These are phyloP conservation scores for Toxicodendron radicans DNA, from an alignment of 345 rosid genomes.

Conservation along the genomic window DNA sequence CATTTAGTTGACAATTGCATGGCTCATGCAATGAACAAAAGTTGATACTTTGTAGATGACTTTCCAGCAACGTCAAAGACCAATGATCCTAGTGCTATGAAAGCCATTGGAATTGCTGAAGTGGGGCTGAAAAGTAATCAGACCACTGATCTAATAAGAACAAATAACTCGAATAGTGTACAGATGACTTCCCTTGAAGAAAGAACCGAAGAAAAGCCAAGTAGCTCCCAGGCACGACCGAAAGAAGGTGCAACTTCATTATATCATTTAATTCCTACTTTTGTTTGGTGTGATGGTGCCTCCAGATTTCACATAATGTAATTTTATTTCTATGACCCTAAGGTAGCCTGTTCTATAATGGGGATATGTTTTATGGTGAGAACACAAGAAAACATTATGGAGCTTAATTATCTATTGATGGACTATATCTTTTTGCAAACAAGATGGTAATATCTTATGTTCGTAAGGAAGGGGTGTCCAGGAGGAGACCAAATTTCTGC, in stretches of 20 bases:
- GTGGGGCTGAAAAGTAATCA: constrained; percentile 25
- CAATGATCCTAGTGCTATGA: constrained; percentile 27
- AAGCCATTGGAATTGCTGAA: constrained; percentile 30
- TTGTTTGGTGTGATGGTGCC: not conserved
- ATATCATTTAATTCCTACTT: constrained; percentile 11
- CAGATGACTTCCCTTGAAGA: constrained; percentile 28
- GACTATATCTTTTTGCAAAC: not conserved
- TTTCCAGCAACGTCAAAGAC: constrained; percentile 34
- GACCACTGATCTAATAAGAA: constrained; percentile 23
- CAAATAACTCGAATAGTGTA: constrained; percentile 30
- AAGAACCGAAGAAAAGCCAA: constrained; percentile 54
- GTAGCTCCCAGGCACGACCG: constrained; percentile 55
- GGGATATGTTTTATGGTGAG: not conserved
- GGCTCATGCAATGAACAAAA: constrained; percentile 7
- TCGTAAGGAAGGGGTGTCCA: not conserved
- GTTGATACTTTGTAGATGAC: constrained; percentile 43
- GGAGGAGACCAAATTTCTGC: not conserved
- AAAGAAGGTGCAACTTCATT: constrained; percentile 61
- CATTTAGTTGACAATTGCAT: constrained; percentile 4
- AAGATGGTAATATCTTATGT: not conserved
- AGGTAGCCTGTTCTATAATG: not conserved
- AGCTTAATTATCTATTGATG: not conserved
- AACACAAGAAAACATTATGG: not conserved
- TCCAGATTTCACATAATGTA: not conserved
- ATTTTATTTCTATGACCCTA: not conserved